Evolutionary conservation across 345 rosid species (phyloP).

Genomic region (Lepidium didymum): DNA sequence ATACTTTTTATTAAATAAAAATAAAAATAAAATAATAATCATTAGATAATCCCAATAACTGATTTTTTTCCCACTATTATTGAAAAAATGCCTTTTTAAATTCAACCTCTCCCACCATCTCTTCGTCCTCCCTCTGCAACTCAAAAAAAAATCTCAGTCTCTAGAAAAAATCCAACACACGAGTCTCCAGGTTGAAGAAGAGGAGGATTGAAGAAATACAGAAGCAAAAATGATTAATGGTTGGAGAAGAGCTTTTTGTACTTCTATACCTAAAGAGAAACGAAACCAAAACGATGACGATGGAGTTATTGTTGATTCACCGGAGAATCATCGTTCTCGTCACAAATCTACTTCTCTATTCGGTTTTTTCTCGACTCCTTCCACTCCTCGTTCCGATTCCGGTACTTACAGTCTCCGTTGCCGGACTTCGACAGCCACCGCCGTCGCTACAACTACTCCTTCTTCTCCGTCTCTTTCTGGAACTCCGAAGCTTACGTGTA

Average conservation of each 20-base stretch:
- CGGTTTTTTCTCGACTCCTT: slow-evolving; percentile 61
- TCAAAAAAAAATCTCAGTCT: slow-evolving; percentile 4
- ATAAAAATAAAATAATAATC: neutral
- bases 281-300: slow-evolving; percentile 4
- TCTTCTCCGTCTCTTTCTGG: slow-evolving; percentile 41
- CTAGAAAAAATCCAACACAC: neutral
- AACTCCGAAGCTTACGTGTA: slow-evolving; percentile 62
- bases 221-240: slow-evolving; percentile 52
- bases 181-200: slow-evolving; percentile 17
- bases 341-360: slow-evolving; percentile 50
- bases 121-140: neutral
- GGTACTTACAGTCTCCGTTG: slow-evolving; percentile 50
- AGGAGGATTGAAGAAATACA: neutral
- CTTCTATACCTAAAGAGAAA: slow-evolving; percentile 59
- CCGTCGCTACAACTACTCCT: slow-evolving; percentile 9
- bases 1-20: neutral
- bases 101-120: slow-evolving; percentile 15
- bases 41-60: slow-evolving; percentile 12
- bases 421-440: slow-evolving; percentile 33
- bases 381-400: slow-evolving; percentile 59
- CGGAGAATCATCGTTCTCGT: slow-evolving; percentile 27
- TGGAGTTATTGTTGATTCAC: neutral
- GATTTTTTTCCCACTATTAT: slow-evolving; percentile 14
- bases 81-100: slow-evolving; percentile 1
- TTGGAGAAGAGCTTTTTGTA: slow-evolving; percentile 92